Conservation (phyloP, 2,329 filamentous ascomycete genomes). For the Neofusicoccum laricinum region DNA sequence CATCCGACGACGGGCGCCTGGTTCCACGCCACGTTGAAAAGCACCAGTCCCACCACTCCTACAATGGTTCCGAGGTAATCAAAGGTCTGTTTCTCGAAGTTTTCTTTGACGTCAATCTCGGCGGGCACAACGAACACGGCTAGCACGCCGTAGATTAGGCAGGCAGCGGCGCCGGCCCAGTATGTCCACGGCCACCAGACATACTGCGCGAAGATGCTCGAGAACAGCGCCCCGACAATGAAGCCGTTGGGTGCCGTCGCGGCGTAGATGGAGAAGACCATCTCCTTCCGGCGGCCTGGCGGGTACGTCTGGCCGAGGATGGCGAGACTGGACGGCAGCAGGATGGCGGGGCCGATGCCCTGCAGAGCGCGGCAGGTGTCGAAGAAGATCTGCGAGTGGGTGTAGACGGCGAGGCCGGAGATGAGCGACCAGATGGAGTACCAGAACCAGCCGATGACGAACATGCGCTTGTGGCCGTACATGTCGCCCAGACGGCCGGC, state of each 20-base stretch:
- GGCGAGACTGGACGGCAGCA: slow-evolving; percentile 63
- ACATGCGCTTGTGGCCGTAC: slow-evolving; percentile 49
- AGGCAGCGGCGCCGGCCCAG: slow-evolving; percentile 43
- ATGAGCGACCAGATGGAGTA: slow-evolving; percentile 49
- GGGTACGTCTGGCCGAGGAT: slow-evolving; percentile 58
- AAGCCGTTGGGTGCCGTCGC: slow-evolving; percentile 47
- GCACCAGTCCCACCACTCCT: slow-evolving; percentile 55
- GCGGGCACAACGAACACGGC: slow-evolving; percentile 41
- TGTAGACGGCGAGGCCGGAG: slow-evolving; percentile 44
- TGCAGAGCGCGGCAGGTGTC: slow-evolving; percentile 33
- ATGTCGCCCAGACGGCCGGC: slow-evolving; percentile 50
- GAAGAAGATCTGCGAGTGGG: slow-evolving; percentile 35
- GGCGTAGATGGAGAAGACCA: slow-evolving; percentile 56
- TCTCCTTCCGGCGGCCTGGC: slow-evolving; percentile 57
- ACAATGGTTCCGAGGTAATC: slow-evolving; percentile 46
- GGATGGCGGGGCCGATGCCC: slow-evolving; percentile 60
- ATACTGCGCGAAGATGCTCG: slow-evolving; percentile 39
- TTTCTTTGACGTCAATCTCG: not conserved
- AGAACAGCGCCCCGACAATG: slow-evolving; percentile 42
- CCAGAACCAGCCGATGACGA: slow-evolving; percentile 50
- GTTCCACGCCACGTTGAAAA: slow-evolving; percentile 68
- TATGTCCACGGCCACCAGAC: slow-evolving; percentile 55
- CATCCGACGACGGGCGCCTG: slow-evolving; percentile 61
- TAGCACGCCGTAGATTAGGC: slow-evolving; percentile 36
- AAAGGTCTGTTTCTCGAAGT: slow-evolving; percentile 27